Base-by-base conservation (phyloP, 495 filamentous ascomycete species). In the Neurospora hispaniola region DNA sequence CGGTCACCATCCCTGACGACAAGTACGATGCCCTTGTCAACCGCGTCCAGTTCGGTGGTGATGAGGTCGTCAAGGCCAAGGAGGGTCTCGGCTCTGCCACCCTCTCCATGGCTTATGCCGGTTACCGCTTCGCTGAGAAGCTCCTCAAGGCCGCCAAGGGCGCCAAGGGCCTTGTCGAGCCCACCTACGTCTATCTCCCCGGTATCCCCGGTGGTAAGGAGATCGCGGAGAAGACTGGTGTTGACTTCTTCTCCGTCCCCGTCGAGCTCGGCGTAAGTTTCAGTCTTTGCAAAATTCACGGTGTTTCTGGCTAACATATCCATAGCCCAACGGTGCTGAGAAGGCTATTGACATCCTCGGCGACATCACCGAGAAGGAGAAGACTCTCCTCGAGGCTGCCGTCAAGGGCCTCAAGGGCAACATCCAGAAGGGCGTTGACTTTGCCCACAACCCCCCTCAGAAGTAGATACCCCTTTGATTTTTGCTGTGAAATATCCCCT, bases 41-140 rank as follows among this genome's bases (percentile, higher is more conserved):
- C 82, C 93, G 96, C 78, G 94, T 98, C 46, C 96, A 99, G 83
- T 98, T 97, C 77, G 96, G 96, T 79, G 96, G 96, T 83, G 96
- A 99, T 79, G 96, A 99, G 86, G 96, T 99, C 77, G 96, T 98
- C 80, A 90, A 96, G 86, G 96, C 96, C 80, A 99, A 99, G 91
- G 93, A 95, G 73, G 96, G 96, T 77, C 88, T 90, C 79, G 96
- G 96, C 74, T 97, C 94, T 46, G 96, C 96, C 75, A 99, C 96
- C 72, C 89, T 98, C 42, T 97, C 93, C 75, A 99, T 99, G 96
- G 96, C 96, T 71, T 98, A 92, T 80, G 96, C 96, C 77, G 96
- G 96, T 75, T 98, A 89, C 88, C 89, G 94, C 76, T 97, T 97
- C 80, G 91, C 96, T 77, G 94, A 98, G 88, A 91, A 92, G 81